Evolutionary conservation across 495 filamentous ascomycete species (phyloP), one percentile per base, ranked within the genome.

Genomic region (Talaromyces nanjingensis): DNA sequence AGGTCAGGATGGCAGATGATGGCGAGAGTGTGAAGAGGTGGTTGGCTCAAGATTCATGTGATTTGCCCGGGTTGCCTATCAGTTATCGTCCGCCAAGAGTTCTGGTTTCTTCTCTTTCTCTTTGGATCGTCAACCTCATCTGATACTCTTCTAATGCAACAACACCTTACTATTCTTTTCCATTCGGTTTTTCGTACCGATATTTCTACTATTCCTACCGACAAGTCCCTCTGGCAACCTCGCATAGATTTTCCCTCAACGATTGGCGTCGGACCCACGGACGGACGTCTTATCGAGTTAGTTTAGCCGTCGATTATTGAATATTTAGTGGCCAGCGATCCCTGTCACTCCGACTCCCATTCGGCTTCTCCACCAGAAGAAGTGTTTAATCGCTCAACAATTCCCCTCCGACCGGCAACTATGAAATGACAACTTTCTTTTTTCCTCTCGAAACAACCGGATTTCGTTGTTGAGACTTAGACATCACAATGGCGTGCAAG

Each of bases 401-500:
- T 60, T 52, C 59, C 59, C 59, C 59, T 45, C 34, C 59, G 34
- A 59, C 16, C 14, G 12, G 8, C 12, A 59, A 3, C 18, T 18
- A 60, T 42, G 24, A 42, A 27, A 42, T 16, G 29, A 60, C 20
- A 7, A 27, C 7, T 14, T 27, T 24, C 31, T 18, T 18, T 4
- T n/a, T 27, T 37, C 59, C 22, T 4, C 25, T 22, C 1, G 24
- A 20, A 60, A 37, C 3, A 37, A 37, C 1, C 33, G 4, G 11
- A 25, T 9, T 55, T 3, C 11, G 14, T 2, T 56, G 12, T 29
- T 6, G 1, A 7, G 53, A 12, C 11, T 3, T 0, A 27, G n/a
- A 56, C 27, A 56, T 9, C 61, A 66, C 65, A 53, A 83, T 84
- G 81, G 71, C 80, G 55, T 82, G 77, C 68, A 71, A 78, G 27